Evolutionary conservation across 805 yeast genomes (phyloP), one percentile per base, ranked within the genome.

Genomic region (Gaillardinia entomophila): DNA sequence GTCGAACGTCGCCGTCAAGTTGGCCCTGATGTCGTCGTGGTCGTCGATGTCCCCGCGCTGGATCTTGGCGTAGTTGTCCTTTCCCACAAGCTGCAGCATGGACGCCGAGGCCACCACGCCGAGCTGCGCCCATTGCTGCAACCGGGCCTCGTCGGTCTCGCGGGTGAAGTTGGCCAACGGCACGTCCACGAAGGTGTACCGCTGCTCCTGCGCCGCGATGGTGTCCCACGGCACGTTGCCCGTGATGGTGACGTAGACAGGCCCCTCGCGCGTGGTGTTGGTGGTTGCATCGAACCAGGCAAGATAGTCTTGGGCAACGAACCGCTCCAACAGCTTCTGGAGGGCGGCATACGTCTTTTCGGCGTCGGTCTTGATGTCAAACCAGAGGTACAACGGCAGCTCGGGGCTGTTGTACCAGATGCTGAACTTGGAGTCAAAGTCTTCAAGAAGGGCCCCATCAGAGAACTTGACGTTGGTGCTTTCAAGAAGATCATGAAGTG

Each of bases 351-450:
- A 80, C 1, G 79, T 70, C 15, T 43, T 38, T n/a, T 49, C 46
- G 2, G 82, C 75, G 26, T 71, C 71, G 2, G 77, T 65, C 46
- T 79, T 79, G 44, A 79, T 62, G 52, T 83, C 90, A 43, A 82
- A 62, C 58, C 78, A 76, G 19, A 82, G 57, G 49, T 71, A 76
- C 13, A 79, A 53, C 2, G 85, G 73, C n/a, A 63, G 55, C 31
- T 59, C 65, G 0, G 74, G 69, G 23, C 70, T 65, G 30, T 75
- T 65, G 35, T 61, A 62, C 38, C 51, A 64, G 2, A 63, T 45
- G 4, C 69, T 57, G 28, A 53, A 45, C 30, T 53, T 59, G 22
- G 42, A 26, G 10, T 23, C 40, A n/a, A 33, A 24, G 12, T 32
- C 33, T 12, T 43, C 49, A 8, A 36, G 16, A 12, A 43, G 37